These are phyloP conservation scores for Pythium periplocum DNA, from an alignment of 352 stramenopile genomes.

Conservation along the genomic window DNA sequence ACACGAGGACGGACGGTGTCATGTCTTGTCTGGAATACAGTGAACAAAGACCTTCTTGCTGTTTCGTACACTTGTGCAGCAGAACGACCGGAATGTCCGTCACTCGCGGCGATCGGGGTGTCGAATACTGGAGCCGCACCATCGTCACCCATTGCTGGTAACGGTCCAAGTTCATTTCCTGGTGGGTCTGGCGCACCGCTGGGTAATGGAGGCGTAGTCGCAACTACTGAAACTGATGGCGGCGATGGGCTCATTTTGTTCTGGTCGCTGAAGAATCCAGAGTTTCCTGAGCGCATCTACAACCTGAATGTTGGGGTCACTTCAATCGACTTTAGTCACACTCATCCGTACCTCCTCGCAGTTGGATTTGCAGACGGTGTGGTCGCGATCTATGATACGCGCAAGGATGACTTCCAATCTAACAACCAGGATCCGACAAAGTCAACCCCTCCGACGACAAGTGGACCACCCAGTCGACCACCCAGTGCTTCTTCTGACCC, in stretches of 20 bases:
- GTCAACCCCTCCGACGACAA: constrained; percentile 4
- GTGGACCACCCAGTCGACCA: constrained; percentile 4
- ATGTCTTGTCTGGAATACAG: constrained; percentile 82
- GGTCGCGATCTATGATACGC: constrained; percentile 89
- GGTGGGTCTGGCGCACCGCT: too few species aligned
- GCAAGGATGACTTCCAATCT: constrained; percentile 39
- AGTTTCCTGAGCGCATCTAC: constrained; percentile 89
- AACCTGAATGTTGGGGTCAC: constrained; percentile 70
- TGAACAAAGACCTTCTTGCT: constrained; percentile 87
- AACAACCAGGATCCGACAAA: not conserved
- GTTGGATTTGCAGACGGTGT: constrained; percentile 88
- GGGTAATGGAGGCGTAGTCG: not conserved
- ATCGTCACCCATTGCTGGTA: too few species aligned
- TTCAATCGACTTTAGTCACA: constrained; percentile 85
- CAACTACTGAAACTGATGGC: not conserved
- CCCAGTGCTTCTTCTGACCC: constrained; percentile 1
- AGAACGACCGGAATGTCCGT: constrained; percentile 7
- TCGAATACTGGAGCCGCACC: not conserved
- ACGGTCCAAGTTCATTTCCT: too few species aligned
- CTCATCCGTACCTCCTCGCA: constrained; percentile 85
- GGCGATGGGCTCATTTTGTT: constrained; percentile 83
- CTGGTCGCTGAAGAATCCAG: constrained; percentile 91
- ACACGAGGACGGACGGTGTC: constrained; percentile 55
- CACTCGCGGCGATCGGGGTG: constrained; percentile 4
- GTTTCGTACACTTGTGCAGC: constrained; percentile 71